Base-by-base conservation (phyloP, 495 filamentous ascomycete species). In the Hypoxylon crocopeplum region DNA sequence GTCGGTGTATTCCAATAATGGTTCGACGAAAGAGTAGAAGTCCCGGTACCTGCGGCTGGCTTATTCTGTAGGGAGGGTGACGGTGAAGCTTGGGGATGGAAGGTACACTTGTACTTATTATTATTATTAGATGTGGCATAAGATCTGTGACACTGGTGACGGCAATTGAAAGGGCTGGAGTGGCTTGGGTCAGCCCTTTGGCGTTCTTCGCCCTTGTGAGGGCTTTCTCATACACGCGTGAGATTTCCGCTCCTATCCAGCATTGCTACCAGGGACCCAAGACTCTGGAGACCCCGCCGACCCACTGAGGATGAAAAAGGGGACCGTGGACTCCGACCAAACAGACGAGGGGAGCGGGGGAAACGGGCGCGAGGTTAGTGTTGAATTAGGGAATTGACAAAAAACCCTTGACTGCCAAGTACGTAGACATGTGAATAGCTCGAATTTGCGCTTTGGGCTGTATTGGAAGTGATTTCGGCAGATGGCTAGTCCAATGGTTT, bases 391-490 rank as follows among this genome's bases (percentile, higher is more conserved):
- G 50, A 55, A 54, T 50, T 37, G 49, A 46, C 17, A 56, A 17
- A 32, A 55, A 49, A 48, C 44, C 61, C 61, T 55, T 59, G 55
- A 32, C 38, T 17, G 61, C 61, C 61, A 64, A 64, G 61, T 64
- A 29, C 3, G 61, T 50, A 41, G 49, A 47, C 61, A 64, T 53
- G 61, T 59, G 61, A 59, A 64, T 64, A 64, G 61, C 33, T 56
- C 38, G 24, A 59, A 15, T 21, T 22, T 32, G 46, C 37, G 33
- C 34, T 50, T 59, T 7, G 61, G 49, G 45, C 55, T 30, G 49
- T 59, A 56, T 51, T 55, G 49, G 55, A 59, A 17, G 49, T 58
- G 54, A 53, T 64, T 55, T 64, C 61, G 61, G 61, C 61, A 64
- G 61, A 64, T 64, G 61, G 29, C 55, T 40, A 64, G 61, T 37